Base-by-base conservation (phyloP, 192 early-diverging fungal species). In the Dissophora globulifera region DNA sequence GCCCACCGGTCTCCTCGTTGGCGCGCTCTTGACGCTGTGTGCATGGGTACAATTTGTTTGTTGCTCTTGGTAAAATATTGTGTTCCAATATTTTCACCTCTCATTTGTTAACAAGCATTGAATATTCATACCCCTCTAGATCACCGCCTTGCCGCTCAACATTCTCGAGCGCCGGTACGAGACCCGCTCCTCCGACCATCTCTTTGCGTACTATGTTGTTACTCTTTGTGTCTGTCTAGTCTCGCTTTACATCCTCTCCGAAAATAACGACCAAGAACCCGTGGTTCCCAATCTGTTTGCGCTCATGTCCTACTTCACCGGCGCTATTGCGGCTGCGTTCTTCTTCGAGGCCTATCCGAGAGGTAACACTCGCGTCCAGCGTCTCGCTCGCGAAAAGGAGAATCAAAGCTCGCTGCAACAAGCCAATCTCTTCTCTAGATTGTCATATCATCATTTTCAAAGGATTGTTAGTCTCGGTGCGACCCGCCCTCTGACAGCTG, bases 331-430 rank as follows among this genome's bases (percentile, higher is more conserved):
- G 13, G 23, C n/a, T 40, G 71, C 62, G 5, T 52, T 66, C 19
- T n/a, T 64, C 13, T 29, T 75, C 32, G 71, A 75, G 27, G 57
- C 42, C 9, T 66, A 42, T n/a, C 62, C 71, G 19, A 47, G 71
- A 7, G 26, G 26, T 1, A 25, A 50, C 17, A 75, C 71, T 13
- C 20, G 33, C 27, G 62, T 75, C 0, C 71, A 75, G 27, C 47
- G 50, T 2, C 43, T 61, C 4, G 62, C 55, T 20, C 71, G 62
- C 3, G 71, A 75, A 33, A 75, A 75, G 41, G 47, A 59, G 20
- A 26, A 60, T 7, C 20, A 59, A 43, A 75, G 50, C 26, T 50
- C 52, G 3, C 55, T 25, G 12, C 30, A 65, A 17, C 56, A 63
- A 16, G 62, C 62, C 30, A 75, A 75, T 29, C 19, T 64, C 20